Conservation (phyloP, 495 filamentous ascomycete species). For the Hypoxylon crocopeplum region DNA sequence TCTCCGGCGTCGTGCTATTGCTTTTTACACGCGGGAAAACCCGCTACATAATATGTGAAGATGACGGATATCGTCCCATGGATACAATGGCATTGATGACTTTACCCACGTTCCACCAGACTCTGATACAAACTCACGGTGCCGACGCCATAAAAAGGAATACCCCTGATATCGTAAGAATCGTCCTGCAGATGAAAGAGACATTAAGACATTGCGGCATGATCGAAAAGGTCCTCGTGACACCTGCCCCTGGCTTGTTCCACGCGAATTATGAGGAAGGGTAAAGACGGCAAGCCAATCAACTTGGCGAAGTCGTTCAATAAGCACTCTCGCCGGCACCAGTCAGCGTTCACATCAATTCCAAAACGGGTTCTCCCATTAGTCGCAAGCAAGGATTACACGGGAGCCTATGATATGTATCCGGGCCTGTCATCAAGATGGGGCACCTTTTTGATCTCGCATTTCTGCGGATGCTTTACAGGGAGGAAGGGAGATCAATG, state of each 20-base stretch:
- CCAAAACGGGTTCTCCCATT: slow-evolving; percentile 34
- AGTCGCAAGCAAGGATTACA: slow-evolving; percentile 32
- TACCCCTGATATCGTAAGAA: slow-evolving; percentile 24
- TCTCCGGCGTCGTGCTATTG: slow-evolving; percentile 1
- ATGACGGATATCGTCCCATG: neutral
- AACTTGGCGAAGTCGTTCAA: slow-evolving; percentile 19
- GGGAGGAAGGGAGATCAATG: slow-evolving; percentile 33
- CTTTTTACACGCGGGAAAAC: slow-evolving; percentile 8
- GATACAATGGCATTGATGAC: neutral
- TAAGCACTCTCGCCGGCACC: slow-evolving; percentile 30
- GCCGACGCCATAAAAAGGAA: slow-evolving; percentile 8
- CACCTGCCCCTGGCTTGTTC: slow-evolving; percentile 37
- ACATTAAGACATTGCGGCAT: slow-evolving; percentile 22
- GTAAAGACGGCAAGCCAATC: slow-evolving; percentile 33
- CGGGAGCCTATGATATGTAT: slow-evolving; percentile 35
- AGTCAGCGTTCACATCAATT: slow-evolving; percentile 31
- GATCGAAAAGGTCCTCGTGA: slow-evolving; percentile 39
- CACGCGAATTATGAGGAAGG: slow-evolving; percentile 31
- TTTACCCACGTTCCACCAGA: slow-evolving; percentile 3
- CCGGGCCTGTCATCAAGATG: slow-evolving; percentile 30
- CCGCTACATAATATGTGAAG: slow-evolving; percentile 15
- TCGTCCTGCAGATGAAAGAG: slow-evolving; percentile 22
- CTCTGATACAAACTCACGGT: slow-evolving; percentile 9
- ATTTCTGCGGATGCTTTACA: slow-evolving; percentile 32
- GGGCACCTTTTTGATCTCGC: slow-evolving; percentile 31